Conservation (phyloP, 306 rosid species). For the Ochetophila trinervis region DNA sequence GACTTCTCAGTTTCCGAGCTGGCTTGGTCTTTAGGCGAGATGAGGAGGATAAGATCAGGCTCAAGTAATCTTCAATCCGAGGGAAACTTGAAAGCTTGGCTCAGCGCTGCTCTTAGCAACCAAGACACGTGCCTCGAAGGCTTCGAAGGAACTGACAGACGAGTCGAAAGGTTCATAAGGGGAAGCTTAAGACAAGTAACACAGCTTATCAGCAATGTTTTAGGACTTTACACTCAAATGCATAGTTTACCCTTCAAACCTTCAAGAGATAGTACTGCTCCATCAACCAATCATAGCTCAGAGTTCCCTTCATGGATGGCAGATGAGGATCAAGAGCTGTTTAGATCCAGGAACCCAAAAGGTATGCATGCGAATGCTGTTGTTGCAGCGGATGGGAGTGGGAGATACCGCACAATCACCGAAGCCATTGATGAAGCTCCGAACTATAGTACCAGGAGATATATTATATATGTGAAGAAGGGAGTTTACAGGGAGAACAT, state of each 20-base stretch:
- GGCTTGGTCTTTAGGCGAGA: slow-evolving; percentile 79
- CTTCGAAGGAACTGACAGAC: slow-evolving; percentile 85
- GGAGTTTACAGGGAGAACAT: slow-evolving; percentile 77
- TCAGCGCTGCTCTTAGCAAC: slow-evolving; percentile 92
- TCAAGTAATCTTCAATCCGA: slow-evolving; percentile 36
- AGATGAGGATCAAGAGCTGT: slow-evolving; percentile 53
- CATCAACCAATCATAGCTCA: neutral
- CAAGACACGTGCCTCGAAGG: slow-evolving; percentile 98
- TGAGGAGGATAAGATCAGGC: slow-evolving; percentile 60
- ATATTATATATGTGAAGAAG: slow-evolving; percentile 62
- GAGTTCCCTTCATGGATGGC: slow-evolving; percentile 65
- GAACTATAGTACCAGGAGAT: slow-evolving; percentile 47
- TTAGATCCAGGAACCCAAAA: slow-evolving; percentile 32
- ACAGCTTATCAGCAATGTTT: slow-evolving; percentile 73
- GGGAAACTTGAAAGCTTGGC: slow-evolving; percentile 85
- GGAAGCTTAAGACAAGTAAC: slow-evolving; percentile 85
- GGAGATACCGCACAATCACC: slow-evolving; percentile 53
- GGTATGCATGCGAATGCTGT: slow-evolving; percentile 42
- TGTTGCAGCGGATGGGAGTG: slow-evolving; percentile 87
- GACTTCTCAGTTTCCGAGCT: slow-evolving; percentile 85
- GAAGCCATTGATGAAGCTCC: slow-evolving; percentile 88
- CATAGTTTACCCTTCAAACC: slow-evolving; percentile 57
- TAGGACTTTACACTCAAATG: slow-evolving; percentile 66
- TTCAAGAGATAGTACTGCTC: slow-evolving; percentile 26
- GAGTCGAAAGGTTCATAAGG: slow-evolving; percentile 56